Percentiles rank a stretch among this genome's conserved stretches.
Evolutionary conservation across 1,284 basidiomycete species (phyloP).

Genomic region (Ceratobasidium theobromae): DNA sequence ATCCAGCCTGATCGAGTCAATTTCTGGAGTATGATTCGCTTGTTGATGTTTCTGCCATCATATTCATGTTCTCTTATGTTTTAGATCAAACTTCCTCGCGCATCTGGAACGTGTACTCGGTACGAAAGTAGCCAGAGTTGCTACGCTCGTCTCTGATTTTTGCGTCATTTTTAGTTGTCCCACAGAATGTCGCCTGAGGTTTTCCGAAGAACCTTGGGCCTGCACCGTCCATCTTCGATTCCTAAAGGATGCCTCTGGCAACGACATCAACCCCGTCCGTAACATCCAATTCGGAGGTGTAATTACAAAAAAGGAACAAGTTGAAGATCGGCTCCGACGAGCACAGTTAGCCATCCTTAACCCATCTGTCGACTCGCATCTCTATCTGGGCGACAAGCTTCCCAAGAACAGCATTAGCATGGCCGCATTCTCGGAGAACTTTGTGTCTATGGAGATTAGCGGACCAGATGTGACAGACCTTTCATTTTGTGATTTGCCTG

Average conservation of each 20-base stretch:
- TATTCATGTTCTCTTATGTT: not conserved
- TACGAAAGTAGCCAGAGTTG: conserved; percentile 8
- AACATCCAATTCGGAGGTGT: conserved; percentile 37
- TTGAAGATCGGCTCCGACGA: conserved; percentile 36
- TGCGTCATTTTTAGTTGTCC: conserved; percentile 29
- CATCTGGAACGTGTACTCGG: conserved; percentile 38
- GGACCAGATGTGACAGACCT: conserved; percentile 40
- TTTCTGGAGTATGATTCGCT: conserved; percentile 33
- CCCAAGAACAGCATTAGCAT: not conserved
- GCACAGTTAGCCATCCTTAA: conserved; percentile 42
- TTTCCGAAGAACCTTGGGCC: conserved; percentile 32
- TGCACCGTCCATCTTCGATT: conserved; percentile 39
- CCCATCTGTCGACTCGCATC: conserved; percentile 31
- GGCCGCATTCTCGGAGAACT: conserved; percentile 39
- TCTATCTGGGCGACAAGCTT: conserved; percentile 26
- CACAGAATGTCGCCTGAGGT: conserved; percentile 33
- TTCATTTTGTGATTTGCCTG: conserved; percentile 40
- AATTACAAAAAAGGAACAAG: conserved; percentile 35
- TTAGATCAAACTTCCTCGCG: conserved; percentile 37
- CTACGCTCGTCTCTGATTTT: not conserved
- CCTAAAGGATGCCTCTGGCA: conserved; percentile 33
- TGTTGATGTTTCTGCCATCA: not conserved
- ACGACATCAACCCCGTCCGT: conserved; percentile 28
- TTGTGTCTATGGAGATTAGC: conserved; percentile 39
- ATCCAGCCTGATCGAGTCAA: conserved; percentile 50